Conservation (phyloP, 495 filamentous ascomycete genomes). For the Penicillium canariense region DNA sequence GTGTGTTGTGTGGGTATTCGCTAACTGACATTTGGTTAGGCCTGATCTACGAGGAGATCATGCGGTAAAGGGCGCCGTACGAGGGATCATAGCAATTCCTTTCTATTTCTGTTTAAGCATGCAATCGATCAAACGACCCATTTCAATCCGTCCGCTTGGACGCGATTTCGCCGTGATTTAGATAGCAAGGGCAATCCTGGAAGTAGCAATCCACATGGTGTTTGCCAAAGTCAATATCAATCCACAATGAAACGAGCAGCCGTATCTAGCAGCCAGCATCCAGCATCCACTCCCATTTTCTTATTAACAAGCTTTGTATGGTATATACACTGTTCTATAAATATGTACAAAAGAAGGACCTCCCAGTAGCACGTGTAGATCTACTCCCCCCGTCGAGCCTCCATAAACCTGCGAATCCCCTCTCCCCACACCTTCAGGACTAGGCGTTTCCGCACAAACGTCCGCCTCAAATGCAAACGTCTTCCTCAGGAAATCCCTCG, state of each 20-base stretch:
- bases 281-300: too few species aligned
- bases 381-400: background rate
- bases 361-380: background rate
- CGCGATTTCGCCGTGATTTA: background rate
- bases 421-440: conserved; percentile 76
- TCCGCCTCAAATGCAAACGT: conserved; percentile 72
- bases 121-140: conserved; percentile 1
- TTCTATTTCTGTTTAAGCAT: conserved; percentile 2
- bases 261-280: too few species aligned
- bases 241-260: background rate
- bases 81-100: background rate
- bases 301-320: background rate
- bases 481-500: conserved; percentile 65
- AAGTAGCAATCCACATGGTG: background rate
- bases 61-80: conserved; percentile 64
- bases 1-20: background rate
- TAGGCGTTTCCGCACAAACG: conserved; percentile 79
- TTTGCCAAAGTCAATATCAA: background rate
- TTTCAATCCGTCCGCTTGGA: background rate
- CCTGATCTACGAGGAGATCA: conserved; percentile 97
- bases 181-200: conserved; percentile 1
- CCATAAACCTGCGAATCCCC: conserved; percentile 60
- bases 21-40: conserved; percentile 42
- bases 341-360: background rate
- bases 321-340: background rate